Conservation (phyloP, 2,329 filamentous ascomycete species). For the Botrytis deweyae region DNA sequence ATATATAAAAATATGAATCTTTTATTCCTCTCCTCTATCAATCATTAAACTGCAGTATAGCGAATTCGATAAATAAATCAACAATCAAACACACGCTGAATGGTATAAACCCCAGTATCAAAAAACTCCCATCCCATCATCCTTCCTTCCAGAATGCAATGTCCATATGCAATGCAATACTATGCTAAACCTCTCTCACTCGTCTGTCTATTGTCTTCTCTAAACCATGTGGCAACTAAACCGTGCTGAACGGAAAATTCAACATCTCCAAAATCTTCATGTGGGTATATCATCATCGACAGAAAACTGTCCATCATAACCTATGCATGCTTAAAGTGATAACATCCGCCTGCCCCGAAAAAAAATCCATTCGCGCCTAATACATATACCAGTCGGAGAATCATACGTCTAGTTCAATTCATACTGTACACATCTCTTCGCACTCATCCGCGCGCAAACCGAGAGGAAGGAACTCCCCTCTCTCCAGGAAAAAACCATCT, state of each 20-base stretch:
- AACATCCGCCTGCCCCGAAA: neutral
- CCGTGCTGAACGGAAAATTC: neutral
- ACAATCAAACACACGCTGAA: neutral
- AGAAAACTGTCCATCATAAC: neutral
- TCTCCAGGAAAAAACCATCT: neutral
- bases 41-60: slow-evolving; percentile 6
- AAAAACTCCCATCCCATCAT: neutral
- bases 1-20: neutral
- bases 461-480: neutral
- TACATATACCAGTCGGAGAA: neutral
- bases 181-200: neutral
- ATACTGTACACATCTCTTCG: neutral
- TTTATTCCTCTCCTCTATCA: neutral
- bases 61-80: too few species aligned
- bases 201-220: neutral
- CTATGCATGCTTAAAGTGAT: neutral
- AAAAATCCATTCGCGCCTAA: neutral
- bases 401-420: neutral
- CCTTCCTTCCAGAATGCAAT: neutral
- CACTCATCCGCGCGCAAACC: neutral
- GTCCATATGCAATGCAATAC: slow-evolving; percentile 3
- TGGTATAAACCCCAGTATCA: neutral
- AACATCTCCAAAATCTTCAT: neutral
- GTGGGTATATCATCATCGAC: slow-evolving; percentile 3
- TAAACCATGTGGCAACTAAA: neutral